Conservation (phyloP, 371 early-diverging fungal species). For the Circinella umbellata region DNA sequence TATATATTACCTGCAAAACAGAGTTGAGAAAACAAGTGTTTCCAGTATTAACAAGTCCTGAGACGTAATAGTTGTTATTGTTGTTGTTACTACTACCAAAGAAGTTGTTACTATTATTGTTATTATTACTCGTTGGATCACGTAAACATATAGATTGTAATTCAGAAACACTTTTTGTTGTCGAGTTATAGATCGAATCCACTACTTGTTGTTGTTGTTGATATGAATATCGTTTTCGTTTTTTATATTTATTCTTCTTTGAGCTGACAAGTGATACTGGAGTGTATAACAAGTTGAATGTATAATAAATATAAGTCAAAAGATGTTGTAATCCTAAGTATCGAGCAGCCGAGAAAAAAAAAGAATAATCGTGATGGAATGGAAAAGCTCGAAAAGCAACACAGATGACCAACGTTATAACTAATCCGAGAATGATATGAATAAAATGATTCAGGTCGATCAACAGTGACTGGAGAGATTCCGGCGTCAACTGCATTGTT, state of each 20-base stretch:
- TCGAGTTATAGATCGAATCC: neutral
- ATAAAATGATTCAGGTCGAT: conserved; percentile 24
- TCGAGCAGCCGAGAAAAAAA: neutral
- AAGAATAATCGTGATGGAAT: conserved; percentile 22
- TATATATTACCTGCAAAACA: conserved; percentile 76
- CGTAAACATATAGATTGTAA: conserved; percentile 7
- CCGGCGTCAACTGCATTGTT: conserved; percentile 26
- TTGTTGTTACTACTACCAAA: neutral
- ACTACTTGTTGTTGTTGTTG: neutral
- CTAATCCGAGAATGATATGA: conserved; percentile 20
- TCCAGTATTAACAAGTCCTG: conserved; percentile 89
- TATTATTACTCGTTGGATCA: neutral
- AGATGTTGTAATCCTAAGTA: conserved; percentile 6
- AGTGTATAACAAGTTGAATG: neutral
- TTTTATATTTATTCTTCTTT: neutral
- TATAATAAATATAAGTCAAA: neutral
- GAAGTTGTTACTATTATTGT: neutral
- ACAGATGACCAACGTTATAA: conserved; percentile 19
- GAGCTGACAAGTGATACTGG: neutral
- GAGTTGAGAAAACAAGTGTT: conserved; percentile 95
- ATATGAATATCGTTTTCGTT: conserved; percentile 1
- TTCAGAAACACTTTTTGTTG: neutral
- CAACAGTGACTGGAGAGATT: conserved; percentile 32
- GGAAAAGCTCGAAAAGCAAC: conserved; percentile 20
- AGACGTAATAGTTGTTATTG: conserved; percentile 12